phyloP scores from a whole-genome alignment of 1,284 basidiomycete genomes.

The Marasmius oreades region DNA sequence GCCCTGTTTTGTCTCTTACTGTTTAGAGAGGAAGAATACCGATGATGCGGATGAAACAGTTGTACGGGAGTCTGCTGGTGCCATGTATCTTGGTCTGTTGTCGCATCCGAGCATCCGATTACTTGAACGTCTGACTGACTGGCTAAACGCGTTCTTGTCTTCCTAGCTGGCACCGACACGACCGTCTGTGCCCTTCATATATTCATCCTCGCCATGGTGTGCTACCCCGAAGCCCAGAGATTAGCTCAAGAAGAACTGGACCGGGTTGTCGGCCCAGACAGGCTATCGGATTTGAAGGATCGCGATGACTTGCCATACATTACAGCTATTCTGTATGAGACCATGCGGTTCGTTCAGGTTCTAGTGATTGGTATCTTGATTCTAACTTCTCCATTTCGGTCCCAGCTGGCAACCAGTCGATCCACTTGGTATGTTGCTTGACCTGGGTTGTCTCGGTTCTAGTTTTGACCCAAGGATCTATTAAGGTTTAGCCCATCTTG shows the following conservation, averaged over 20 bases:
- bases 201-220: constrained; percentile 33
- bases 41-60: background rate
- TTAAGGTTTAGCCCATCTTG: constrained; percentile 20
- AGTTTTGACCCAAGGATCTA: background rate
- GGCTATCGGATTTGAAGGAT: background rate
- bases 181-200: constrained; percentile 7
- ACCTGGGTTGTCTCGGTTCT: background rate
- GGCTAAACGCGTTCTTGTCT: background rate
- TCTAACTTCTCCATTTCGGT: background rate
- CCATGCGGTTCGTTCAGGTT: constrained; percentile 29
- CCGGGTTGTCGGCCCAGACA: background rate
- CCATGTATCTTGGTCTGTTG: background rate
- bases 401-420: background rate
- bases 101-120: too few relatives aligned
- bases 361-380: background rate
- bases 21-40: background rate
- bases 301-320: constrained; percentile 24
- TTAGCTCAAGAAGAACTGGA: background rate
- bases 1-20: background rate
- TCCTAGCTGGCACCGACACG: constrained; percentile 1
- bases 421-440: background rate
- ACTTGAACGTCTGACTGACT: too few relatives aligned
- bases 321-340: constrained; percentile 41
- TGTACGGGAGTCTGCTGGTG: background rate
- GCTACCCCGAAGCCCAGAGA: constrained; percentile 26